phyloP scores from a whole-genome alignment of 441 rosid species.

The Aleurites moluccanus region DNA sequence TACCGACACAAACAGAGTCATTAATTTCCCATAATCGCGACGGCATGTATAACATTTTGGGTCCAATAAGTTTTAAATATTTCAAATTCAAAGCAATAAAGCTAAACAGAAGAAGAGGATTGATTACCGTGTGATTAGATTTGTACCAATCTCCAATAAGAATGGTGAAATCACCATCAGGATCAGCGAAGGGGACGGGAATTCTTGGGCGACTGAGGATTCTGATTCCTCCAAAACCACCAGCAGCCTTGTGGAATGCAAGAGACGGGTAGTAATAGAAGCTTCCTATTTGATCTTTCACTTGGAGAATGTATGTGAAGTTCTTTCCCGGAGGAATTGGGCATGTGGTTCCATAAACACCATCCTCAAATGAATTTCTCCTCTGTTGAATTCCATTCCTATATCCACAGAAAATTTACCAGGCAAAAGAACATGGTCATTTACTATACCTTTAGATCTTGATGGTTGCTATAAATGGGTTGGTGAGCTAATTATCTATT shows the following conservation, averaged over 20 bases:
- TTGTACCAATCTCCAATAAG: conserved; percentile 95
- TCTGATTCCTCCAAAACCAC: conserved; percentile 86
- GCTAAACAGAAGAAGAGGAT: no score
- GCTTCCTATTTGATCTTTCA: conserved; percentile 95
- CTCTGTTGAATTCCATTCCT: conserved; percentile 90
- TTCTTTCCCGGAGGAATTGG: conserved; percentile 89
- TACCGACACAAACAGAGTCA: conserved; percentile 1
- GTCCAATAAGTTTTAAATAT: not conserved
- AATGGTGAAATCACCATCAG: conserved; percentile 76
- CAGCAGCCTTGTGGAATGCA: conserved; percentile 91
- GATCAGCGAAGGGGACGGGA: conserved; percentile 85
- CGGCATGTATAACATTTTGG: not conserved
- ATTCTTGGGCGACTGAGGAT: conserved; percentile 80
- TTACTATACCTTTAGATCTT: no score
- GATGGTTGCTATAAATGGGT: no score
- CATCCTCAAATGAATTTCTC: conserved; percentile 79
- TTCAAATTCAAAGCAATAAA: not conserved
- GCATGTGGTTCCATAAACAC: conserved; percentile 82
- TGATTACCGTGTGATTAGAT: conserved; percentile 67
- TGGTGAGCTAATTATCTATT: no score
- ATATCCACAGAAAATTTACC: not conserved
- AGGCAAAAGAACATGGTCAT: no score
- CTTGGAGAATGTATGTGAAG: conserved; percentile 82
- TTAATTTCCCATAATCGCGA: not conserved
- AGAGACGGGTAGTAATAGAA: conserved; percentile 89